Evolutionary conservation across 2,329 filamentous ascomycete species (phyloP).

Genomic region (Parafenestella ontariensis): DNA sequence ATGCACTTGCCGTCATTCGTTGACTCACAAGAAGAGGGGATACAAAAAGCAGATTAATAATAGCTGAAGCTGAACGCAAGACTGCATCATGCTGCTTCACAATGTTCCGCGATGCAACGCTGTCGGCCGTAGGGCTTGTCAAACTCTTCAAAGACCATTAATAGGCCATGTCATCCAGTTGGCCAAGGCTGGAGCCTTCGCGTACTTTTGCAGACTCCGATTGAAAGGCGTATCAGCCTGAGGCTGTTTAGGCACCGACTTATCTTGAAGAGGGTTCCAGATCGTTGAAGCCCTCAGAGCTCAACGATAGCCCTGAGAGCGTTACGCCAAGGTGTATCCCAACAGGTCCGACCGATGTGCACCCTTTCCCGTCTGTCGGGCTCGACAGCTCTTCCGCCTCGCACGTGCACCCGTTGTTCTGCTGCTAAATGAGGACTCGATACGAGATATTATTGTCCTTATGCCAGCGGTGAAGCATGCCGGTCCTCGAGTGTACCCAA

Average conservation of each 20-base stretch:
- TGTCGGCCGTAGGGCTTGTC: conserved; percentile 1
- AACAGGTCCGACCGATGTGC: background rate
- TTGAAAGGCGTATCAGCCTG: background rate
- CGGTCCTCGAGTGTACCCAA: conserved; percentile 38
- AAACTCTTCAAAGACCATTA: background rate
- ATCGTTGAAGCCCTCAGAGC: background rate
- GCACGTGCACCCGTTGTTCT: conserved; percentile 29
- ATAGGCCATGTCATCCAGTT: background rate
- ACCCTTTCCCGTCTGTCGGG: conserved; percentile 23
- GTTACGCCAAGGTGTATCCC: background rate
- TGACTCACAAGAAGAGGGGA: conserved; percentile 10
- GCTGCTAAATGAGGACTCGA: conserved; percentile 34
- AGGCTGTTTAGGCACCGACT: background rate
- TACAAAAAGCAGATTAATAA: conserved; percentile 21
- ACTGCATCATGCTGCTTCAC: conserved; percentile 6
- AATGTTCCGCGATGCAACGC: conserved; percentile 16
- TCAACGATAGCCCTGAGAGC: background rate
- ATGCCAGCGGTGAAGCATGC: conserved; percentile 26
- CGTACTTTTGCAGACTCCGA: background rate
- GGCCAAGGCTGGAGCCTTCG: background rate
- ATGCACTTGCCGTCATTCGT: conserved; percentile 18
- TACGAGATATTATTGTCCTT: conserved; percentile 27
- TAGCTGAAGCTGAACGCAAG: conserved; percentile 27
- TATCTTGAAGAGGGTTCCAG: background rate
- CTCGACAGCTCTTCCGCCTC: conserved; percentile 11